Evolutionary conservation across 2,329 filamentous ascomycete species (phyloP).

Genomic region (Ilyonectria destructans): DNA sequence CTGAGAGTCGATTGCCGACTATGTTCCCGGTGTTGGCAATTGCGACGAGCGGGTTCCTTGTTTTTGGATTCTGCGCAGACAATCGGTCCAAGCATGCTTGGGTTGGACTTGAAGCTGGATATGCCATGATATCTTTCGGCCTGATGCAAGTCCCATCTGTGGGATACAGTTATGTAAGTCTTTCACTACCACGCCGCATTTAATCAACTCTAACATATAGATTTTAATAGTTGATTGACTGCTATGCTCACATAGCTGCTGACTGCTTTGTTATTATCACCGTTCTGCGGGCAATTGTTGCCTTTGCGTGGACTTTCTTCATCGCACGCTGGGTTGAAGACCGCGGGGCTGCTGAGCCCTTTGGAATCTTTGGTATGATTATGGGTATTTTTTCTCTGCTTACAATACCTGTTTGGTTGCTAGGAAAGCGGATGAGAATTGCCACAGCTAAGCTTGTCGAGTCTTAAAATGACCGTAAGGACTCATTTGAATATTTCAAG

Average conservation of each 20-base stretch:
- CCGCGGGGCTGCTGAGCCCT: slow-evolving; percentile 63
- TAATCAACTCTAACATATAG: slow-evolving; percentile 48
- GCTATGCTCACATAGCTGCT: slow-evolving; percentile 62
- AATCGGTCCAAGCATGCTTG: too few species aligned
- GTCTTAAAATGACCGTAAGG: too few species aligned
- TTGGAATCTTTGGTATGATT: slow-evolving; percentile 68
- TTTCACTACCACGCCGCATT: too few species aligned
- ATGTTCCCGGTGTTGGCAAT: slow-evolving; percentile 52
- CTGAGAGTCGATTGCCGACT: slow-evolving; percentile 53
- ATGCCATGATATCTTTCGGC: slow-evolving; percentile 57
- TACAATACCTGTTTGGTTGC: slow-evolving; percentile 54
- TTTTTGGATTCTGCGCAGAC: slow-evolving; percentile 59
- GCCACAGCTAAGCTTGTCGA: slow-evolving; percentile 42
- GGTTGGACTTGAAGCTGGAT: slow-evolving; percentile 55
- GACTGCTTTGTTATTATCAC: slow-evolving; percentile 71
- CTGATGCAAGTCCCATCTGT: slow-evolving; percentile 58
- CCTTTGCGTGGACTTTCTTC: slow-evolving; percentile 71
- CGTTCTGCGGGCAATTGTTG: slow-evolving; percentile 64
- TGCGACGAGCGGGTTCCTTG: slow-evolving; percentile 53
- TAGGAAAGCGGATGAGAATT: slow-evolving; percentile 57
- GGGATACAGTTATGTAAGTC: too few species aligned
- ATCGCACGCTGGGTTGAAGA: slow-evolving; percentile 63
- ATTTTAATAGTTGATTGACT: slow-evolving; percentile 64
- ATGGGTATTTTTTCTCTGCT: slow-evolving; percentile 65
- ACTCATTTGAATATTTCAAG: too few species aligned